These are phyloP conservation scores for Xylariomycetidae sp. DNA, from an alignment of 2,329 filamentous ascomycete species.

Conservation along the genomic window DNA sequence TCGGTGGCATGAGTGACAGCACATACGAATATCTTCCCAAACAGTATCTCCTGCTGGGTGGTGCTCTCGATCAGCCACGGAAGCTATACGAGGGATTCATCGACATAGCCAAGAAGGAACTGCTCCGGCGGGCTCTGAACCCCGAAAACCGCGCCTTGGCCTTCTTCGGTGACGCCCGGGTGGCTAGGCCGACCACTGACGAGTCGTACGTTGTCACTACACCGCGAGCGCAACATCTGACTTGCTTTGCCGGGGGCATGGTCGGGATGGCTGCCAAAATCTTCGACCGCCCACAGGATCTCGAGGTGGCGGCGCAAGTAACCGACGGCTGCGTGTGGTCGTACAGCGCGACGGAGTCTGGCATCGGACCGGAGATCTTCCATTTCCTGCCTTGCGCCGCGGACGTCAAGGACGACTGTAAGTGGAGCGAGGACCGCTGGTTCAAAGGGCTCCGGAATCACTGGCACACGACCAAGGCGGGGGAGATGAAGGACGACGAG, in stretches of 20 bases:
- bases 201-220: constrained; percentile 22
- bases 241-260: constrained; percentile 63
- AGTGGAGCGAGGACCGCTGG: constrained; percentile 27
- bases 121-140: constrained; percentile 40
- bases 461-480: constrained; percentile 19
- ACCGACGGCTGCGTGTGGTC: constrained; percentile 62
- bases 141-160: constrained; percentile 38
- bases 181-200: constrained; percentile 19
- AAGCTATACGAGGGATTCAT: constrained; percentile 43
- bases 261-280: constrained; percentile 57
- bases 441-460: constrained; percentile 18
- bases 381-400: constrained; percentile 37
- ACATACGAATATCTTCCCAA: constrained; percentile 63
- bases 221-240: constrained; percentile 48
- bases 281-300: constrained; percentile 50
- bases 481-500: constrained; percentile 15
- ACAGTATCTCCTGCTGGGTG: constrained; percentile 63
- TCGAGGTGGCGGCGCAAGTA: constrained; percentile 53
- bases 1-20: constrained; percentile 54
- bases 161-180: constrained; percentile 42
- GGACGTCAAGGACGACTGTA: constrained; percentile 23
- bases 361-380: constrained; percentile 60
- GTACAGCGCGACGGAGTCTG: constrained; percentile 52
- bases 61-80: constrained; percentile 45
- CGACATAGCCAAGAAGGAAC: constrained; percentile 38